phyloP scores from a whole-genome alignment of 495 filamentous ascomycete species.

The Aspergillus asperescens region DNA sequence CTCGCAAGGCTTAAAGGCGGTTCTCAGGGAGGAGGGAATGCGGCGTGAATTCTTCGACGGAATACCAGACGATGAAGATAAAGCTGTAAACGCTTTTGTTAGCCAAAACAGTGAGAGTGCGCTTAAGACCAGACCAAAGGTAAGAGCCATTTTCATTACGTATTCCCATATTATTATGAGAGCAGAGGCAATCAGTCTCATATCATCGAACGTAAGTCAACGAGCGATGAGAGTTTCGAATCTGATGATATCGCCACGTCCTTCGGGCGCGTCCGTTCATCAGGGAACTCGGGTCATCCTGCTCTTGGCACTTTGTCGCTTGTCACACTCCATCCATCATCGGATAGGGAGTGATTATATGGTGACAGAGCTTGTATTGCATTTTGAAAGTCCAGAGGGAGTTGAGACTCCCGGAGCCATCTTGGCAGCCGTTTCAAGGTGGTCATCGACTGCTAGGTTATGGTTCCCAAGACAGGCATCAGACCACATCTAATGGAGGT shows the following conservation, averaged over 20 bases:
- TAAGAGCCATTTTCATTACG: slow-evolving; percentile 32
- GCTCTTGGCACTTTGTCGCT: background rate
- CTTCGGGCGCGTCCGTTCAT: background rate
- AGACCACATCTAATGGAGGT: background rate
- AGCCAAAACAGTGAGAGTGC: slow-evolving; percentile 62
- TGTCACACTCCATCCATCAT: background rate
- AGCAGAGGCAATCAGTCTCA: background rate
- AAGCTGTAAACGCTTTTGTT: slow-evolving; percentile 63
- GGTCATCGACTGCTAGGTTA: background rate
- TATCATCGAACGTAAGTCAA: background rate
- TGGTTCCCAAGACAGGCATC: background rate
- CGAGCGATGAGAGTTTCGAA: background rate
- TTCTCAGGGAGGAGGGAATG: slow-evolving; percentile 54
- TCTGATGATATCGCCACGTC: background rate
- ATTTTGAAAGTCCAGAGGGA: background rate
- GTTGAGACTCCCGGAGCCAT: background rate
- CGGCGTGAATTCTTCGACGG: slow-evolving; percentile 58
- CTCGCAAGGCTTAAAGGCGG: slow-evolving; percentile 58
- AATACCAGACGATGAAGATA: slow-evolving; percentile 49
- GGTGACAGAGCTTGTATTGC: background rate
- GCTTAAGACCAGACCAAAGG: slow-evolving; percentile 82
- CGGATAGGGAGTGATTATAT: background rate
- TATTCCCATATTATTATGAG: background rate
- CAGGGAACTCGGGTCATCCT: background rate
- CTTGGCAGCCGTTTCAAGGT: background rate